Conservation (phyloP, 345 rosid species). For the Noccaea bulbosa region DNA sequence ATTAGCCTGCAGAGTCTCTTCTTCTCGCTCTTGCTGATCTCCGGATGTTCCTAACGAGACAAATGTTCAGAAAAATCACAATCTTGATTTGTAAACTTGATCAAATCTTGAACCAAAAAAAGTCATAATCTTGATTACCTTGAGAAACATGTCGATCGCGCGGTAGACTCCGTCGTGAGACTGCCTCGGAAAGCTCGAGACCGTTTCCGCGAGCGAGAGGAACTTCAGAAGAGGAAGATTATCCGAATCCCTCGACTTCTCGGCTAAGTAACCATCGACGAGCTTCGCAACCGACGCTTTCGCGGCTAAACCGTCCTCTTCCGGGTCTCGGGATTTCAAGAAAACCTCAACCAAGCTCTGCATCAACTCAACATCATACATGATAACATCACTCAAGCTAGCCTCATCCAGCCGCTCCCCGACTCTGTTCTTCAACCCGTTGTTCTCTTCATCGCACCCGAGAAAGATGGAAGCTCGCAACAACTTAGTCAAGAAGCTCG, state of each 20-base stretch:
- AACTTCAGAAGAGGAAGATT: conserved; percentile 52
- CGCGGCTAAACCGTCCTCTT: conserved; percentile 43
- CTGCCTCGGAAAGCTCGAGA: conserved; percentile 55
- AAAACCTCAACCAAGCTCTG: conserved; percentile 60
- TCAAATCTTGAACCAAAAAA: not conserved
- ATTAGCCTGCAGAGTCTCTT: conserved; percentile 76
- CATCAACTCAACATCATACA: conserved; percentile 64
- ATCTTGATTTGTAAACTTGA: conserved; percentile 4
- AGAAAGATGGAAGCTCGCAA: conserved; percentile 59
- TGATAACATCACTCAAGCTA: conserved; percentile 52
- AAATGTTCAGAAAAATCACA: not conserved
- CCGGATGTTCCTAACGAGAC: conserved; percentile 59
- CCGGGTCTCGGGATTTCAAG: conserved; percentile 36
- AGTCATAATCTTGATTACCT: conserved; percentile 44
- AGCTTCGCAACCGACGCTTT: conserved; percentile 58
- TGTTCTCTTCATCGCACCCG: conserved; percentile 52
- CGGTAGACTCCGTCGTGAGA: conserved; percentile 73
- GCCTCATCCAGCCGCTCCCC: conserved; percentile 65
- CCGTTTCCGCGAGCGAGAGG: conserved; percentile 52
- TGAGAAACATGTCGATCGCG: conserved; percentile 74
- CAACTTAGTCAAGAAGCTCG: conserved; percentile 66
- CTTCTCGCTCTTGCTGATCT: conserved; percentile 67
- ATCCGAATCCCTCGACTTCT: conserved; percentile 62
- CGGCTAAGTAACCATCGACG: conserved; percentile 70
- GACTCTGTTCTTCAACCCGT: conserved; percentile 54